Evolutionary conservation across 2,329 filamentous ascomycete species (phyloP), one percentile per base, ranked within the genome.

Genomic region (Neopestalotiopsis sp.): DNA sequence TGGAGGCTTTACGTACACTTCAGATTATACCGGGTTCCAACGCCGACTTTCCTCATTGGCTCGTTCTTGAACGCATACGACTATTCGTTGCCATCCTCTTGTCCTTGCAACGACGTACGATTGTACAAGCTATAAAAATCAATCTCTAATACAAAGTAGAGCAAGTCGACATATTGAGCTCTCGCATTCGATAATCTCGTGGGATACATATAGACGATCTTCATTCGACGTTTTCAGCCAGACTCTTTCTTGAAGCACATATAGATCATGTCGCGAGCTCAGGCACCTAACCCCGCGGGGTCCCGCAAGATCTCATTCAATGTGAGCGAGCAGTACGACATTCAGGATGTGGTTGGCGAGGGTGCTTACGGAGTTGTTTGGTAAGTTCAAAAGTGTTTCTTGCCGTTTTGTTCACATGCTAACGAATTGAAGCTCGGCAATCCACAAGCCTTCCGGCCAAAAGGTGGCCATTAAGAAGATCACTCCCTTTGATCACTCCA

Each of bases 391-490:
- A 45, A 59, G 57, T 12, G 10, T n/a, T 7, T 49, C 32, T 34
- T 10, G 9, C 1, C 30, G 49, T 63, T 10, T 57, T 14, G 52
- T 28, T 20, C 38, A 30, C 9, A 40, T 12, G 64, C 32, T 40
- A 64, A 40, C 32, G 64, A 24, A 70, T 62, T 62, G 56, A 68
- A 97, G 94, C 85, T 99, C 96, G 70, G 96, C 96, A 69, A 91
- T 98, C 75, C 96, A 99, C 86, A 98, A 98, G 85, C 96, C 96
- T 28, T 98, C 96, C 0, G 92, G 94, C 72, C 96, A 99, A 83
- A 98, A 98, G 84, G 96, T 99, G 70, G 96, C 96, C 71, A 99
- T 99, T 87, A 99, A 99, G 88, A 99, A 99, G 89, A 99, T 99
- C 78, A 98, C 95, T 0, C 96, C 96, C 5, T 99, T 99, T 82